Evolutionary conservation across 2,329 filamentous ascomycete genomes (phyloP).

Genomic region (Colletotrichum tofieldiae): DNA sequence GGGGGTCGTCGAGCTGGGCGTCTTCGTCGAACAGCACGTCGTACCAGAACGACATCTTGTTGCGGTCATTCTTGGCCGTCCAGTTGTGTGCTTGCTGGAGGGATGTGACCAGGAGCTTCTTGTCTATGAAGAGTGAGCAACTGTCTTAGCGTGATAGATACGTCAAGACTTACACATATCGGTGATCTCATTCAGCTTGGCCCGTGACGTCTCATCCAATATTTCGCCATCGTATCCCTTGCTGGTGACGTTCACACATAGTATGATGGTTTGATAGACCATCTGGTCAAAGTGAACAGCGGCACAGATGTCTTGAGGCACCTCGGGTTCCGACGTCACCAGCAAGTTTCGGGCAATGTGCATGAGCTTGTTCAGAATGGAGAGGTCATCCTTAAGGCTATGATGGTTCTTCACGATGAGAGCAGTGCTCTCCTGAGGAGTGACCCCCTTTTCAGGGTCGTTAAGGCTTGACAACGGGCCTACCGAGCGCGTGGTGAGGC

Average conservation of each 20-base stretch:
- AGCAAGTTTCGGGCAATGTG: slow-evolving; percentile 77
- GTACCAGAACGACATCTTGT: slow-evolving; percentile 80
- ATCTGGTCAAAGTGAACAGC: slow-evolving; percentile 77
- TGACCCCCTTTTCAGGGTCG: slow-evolving; percentile 70
- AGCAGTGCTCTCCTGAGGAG: slow-evolving; percentile 74
- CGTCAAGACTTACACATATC: slow-evolving; percentile 69
- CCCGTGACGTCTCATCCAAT: slow-evolving; percentile 70
- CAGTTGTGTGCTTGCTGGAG: slow-evolving; percentile 79
- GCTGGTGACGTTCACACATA: slow-evolving; percentile 77
- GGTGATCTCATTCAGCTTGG: slow-evolving; percentile 74
- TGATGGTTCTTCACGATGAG: slow-evolving; percentile 76
- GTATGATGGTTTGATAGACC: slow-evolving; percentile 76
- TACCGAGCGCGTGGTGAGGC: slow-evolving; percentile 72
- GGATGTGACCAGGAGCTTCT: slow-evolving; percentile 76
- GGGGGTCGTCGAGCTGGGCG: slow-evolving; percentile 61
- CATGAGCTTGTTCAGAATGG: slow-evolving; percentile 77
- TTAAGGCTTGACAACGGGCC: slow-evolving; percentile 68
- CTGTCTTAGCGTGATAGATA: neutral
- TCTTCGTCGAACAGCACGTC: slow-evolving; percentile 76
- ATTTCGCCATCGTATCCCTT: slow-evolving; percentile 78
- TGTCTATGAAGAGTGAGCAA: slow-evolving; percentile 62
- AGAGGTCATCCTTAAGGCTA: slow-evolving; percentile 73
- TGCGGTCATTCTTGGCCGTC: slow-evolving; percentile 78
- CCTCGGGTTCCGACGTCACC: slow-evolving; percentile 75
- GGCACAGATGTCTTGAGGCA: slow-evolving; percentile 77